Conservation (phyloP, 2,329 filamentous ascomycete species). For the Chaetomium globosum region DNA sequence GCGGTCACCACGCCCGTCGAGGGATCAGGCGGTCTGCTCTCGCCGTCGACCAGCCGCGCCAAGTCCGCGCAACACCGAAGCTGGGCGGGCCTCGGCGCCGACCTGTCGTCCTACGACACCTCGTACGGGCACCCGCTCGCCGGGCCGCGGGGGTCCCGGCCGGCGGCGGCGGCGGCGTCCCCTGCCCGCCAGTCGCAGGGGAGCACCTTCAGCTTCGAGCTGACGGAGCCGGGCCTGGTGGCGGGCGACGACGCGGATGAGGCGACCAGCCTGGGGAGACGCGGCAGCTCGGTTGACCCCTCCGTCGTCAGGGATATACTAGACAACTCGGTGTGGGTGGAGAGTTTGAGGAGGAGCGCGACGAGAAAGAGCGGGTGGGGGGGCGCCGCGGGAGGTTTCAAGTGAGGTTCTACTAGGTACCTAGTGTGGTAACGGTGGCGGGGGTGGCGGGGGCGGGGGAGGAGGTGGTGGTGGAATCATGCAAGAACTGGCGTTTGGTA, state of each 20-base stretch:
- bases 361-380: constrained; percentile 53
- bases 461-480: neutral
- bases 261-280: constrained; percentile 54
- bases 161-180: constrained; percentile 17
- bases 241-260: constrained; percentile 33
- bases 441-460: neutral
- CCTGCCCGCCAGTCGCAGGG: constrained; percentile 40
- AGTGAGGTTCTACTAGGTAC: constrained; percentile 12
- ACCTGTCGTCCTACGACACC: constrained; percentile 50
- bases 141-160: constrained; percentile 52
- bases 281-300: constrained; percentile 70
- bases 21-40: constrained; percentile 23
- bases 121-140: constrained; percentile 56
- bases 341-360: constrained; percentile 86
- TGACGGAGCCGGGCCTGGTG: constrained; percentile 48
- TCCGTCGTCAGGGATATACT: constrained; percentile 81
- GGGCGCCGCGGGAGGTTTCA: constrained; percentile 27
- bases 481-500: constrained; percentile 19
- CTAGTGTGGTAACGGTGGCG: neutral
- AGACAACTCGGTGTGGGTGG: constrained; percentile 88
- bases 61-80: constrained; percentile 31
- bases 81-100: constrained; percentile 49
- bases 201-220: constrained; percentile 62
- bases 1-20: constrained; percentile 20
- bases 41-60: constrained; percentile 13